Percentiles rank a stretch among this genome's conserved stretches.
Conservation (phyloP, 805 yeast species). For the Metschnikowia orientalis region DNA sequence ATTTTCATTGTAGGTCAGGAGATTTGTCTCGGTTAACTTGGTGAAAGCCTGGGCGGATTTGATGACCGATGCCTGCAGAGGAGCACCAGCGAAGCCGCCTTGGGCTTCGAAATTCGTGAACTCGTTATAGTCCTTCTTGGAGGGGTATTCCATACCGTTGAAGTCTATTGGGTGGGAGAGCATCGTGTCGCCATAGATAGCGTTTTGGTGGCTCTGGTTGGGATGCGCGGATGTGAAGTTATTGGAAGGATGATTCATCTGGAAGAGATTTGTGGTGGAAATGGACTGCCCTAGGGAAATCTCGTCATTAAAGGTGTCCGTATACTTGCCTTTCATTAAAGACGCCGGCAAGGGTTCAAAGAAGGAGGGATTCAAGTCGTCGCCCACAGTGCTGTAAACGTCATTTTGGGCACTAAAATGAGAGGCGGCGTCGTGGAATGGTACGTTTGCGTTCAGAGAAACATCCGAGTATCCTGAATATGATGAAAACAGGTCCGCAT, state of each 20-base stretch:
- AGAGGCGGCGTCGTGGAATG: constrained; percentile 35
- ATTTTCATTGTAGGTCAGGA: constrained; percentile 15
- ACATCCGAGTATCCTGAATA: constrained; percentile 33
- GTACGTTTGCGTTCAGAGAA: constrained; percentile 35
- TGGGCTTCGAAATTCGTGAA: too few species aligned
- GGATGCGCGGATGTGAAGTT: too few species aligned
- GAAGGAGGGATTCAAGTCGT: constrained; percentile 1
- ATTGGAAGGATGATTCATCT: too few species aligned
- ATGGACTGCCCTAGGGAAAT: constrained; percentile 39
- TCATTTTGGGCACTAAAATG: constrained; percentile 21
- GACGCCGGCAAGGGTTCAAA: constrained; percentile 4
- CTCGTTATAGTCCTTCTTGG: too few species aligned
- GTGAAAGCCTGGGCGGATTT: too few species aligned
- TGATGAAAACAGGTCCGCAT: constrained; percentile 11
- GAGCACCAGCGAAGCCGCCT: too few species aligned
- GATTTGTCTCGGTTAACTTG: constrained; percentile 19
- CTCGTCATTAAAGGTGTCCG: constrained; percentile 29
- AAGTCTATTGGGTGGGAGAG: too few species aligned
- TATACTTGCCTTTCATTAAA: constrained; percentile 4
- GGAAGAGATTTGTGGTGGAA: constrained; percentile 30
- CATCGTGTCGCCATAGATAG: too few species aligned
- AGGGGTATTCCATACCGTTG: too few species aligned
- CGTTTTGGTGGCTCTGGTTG: too few species aligned
- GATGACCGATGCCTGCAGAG: too few species aligned
- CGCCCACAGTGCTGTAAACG: neutral